These are phyloP conservation scores for Mortierella sp. DNA, from an alignment of 371 early-diverging fungal genomes.

Conservation along the genomic window DNA sequence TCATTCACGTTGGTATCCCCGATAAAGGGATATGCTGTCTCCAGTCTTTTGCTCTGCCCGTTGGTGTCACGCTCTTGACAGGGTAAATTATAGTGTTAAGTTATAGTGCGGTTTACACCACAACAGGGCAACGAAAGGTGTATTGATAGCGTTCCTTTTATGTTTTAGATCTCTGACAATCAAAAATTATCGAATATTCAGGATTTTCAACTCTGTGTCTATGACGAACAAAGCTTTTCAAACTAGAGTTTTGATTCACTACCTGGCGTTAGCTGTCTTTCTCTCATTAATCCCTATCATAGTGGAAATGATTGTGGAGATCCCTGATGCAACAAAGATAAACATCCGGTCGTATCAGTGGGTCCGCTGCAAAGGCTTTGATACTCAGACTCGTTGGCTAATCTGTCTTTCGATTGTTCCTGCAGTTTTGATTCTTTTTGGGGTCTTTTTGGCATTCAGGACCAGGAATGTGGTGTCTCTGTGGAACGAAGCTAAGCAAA, in stretches of 20 bases:
- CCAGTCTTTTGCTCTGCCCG: constrained; percentile 7
- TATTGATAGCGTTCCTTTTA: too few species aligned
- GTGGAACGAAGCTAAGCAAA: constrained; percentile 44
- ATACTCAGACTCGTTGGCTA: neutral
- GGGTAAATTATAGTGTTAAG: constrained; percentile 16
- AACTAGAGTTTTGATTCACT: constrained; percentile 21
- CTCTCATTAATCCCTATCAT: constrained; percentile 14
- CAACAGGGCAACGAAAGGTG: too few species aligned
- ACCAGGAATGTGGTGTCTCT: constrained; percentile 33
- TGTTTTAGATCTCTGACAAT: constrained; percentile 24
- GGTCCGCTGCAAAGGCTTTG: constrained; percentile 16
- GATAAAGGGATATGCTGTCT: neutral
- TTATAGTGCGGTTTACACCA: neutral
- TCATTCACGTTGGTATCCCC: constrained; percentile 24
- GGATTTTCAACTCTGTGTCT: constrained; percentile 33
- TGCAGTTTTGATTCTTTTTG: constrained; percentile 16
- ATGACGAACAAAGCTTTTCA: constrained; percentile 25
- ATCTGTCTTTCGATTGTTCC: neutral
- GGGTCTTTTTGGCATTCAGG: constrained; percentile 37
- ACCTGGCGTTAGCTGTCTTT: constrained; percentile 3
- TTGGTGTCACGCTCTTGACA: constrained; percentile 19
- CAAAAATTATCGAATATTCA: constrained; percentile 40
- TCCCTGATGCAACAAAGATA: neutral
- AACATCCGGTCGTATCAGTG: constrained; percentile 31
- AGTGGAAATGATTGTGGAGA: constrained; percentile 17